Percentiles rank a stretch among this genome's conserved stretches.
These are phyloP conservation scores for Ascomycota sp. DNA, from an alignment of 2,329 filamentous ascomycete species.

Conservation along the genomic window DNA sequence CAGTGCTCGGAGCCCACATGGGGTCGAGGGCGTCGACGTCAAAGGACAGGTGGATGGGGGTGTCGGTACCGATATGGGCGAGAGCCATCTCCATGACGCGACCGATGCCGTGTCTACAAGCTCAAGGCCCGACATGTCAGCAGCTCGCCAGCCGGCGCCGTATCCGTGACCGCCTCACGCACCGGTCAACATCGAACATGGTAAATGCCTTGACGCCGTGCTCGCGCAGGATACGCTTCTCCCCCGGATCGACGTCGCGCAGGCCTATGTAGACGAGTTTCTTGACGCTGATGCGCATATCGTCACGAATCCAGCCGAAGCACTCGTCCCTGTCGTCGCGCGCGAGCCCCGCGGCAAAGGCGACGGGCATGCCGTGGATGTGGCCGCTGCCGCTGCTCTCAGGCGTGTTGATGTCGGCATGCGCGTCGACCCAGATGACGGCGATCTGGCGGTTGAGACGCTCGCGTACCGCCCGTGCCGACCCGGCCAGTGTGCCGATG, in stretches of 20 bases:
- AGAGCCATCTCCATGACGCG: conserved; percentile 97
- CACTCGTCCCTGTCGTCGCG: conserved; percentile 54
- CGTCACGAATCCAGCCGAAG: conserved; percentile 75
- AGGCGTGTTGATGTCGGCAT: conserved; percentile 93
- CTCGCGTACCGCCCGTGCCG: conserved; percentile 70
- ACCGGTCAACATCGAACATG: conserved; percentile 96
- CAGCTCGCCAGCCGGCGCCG: no score
- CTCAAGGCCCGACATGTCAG: no score
- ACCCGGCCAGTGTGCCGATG: conserved; percentile 79
- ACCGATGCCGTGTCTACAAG: conserved; percentile 86
- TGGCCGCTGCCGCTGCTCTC: conserved; percentile 81
- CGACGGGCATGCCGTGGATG: conserved; percentile 94
- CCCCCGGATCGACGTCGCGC: conserved; percentile 75
- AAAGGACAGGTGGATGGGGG: conserved; percentile 90
- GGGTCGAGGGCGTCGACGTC: conserved; percentile 94
- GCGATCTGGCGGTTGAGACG: conserved; percentile 65
- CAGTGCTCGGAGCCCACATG: conserved; percentile 88
- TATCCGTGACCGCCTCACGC: no score
- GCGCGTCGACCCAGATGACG: conserved; percentile 96
- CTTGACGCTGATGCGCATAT: conserved; percentile 46
- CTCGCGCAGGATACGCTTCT: conserved; percentile 81
- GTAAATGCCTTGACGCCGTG: conserved; percentile 88
- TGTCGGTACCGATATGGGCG: conserved; percentile 82
- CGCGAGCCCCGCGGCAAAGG: conserved; percentile 74
- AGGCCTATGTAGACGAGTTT: conserved; percentile 96